Percentiles rank a stretch among this genome's conserved stretches.
These are phyloP conservation scores for Fusarium papillatum DNA, from an alignment of 2,329 filamentous ascomycete genomes.

Conservation along the genomic window DNA sequence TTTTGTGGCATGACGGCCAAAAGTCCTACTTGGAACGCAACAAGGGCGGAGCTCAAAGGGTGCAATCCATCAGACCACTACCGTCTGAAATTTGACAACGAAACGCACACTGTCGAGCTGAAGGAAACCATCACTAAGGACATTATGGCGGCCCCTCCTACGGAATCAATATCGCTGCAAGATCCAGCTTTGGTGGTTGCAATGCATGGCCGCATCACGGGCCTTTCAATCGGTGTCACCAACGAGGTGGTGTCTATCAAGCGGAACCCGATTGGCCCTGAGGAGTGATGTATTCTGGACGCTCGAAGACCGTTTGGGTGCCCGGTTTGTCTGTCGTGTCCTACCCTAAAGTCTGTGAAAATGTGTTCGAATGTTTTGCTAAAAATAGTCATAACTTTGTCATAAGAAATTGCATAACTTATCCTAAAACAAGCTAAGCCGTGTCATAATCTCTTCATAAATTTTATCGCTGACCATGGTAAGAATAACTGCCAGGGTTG, in stretches of 20 bases:
- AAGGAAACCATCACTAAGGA: not conserved
- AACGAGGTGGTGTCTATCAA: conserved; percentile 7
- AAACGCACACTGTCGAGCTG: not conserved
- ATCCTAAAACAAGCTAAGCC: not conserved
- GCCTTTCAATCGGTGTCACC: not conserved
- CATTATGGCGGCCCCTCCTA: not conserved
- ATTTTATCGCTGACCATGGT: not conserved
- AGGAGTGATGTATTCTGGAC: too few relatives aligned
- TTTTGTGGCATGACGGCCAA: not conserved
- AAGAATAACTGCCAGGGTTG: not conserved
- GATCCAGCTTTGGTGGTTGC: not conserved
- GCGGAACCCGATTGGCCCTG: not conserved
- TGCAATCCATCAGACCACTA: not conserved
- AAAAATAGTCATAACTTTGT: not conserved
- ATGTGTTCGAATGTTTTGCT: not conserved
- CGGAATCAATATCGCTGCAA: not conserved
- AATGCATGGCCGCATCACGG: not conserved
- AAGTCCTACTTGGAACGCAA: not conserved
- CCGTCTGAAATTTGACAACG: not conserved
- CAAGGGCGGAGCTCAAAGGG: not conserved
- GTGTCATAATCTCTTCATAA: not conserved
- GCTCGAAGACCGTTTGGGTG: not conserved
- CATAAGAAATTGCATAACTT: not conserved
- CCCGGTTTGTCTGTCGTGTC: not conserved
- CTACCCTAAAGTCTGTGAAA: not conserved